Base-by-base conservation (phyloP, 2,329 filamentous ascomycete genomes). In the Calcarisporium arbuscula region DNA sequence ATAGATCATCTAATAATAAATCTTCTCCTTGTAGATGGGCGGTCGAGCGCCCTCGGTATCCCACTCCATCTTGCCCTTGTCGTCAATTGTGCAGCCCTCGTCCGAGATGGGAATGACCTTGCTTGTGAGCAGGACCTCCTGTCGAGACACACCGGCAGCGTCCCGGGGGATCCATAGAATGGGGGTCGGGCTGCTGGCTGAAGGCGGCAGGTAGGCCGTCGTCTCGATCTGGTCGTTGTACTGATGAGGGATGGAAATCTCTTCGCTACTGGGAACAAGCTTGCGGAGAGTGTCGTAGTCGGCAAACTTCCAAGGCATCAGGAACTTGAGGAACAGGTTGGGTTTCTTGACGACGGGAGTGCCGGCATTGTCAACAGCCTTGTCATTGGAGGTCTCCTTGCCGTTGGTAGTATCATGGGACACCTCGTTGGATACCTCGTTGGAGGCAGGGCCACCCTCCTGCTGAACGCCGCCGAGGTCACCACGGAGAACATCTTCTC, bases 141-240 rank as follows among this genome's bases (percentile, higher is more conserved):
- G 82, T 47, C 65, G 65, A 38, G 76, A 82, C 23, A 90, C 72
- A 17, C 83, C 82, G 18, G 74, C 70, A 2, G 70, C 65, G 52
- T 92, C 85, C 34, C 73, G 70, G 2, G 85, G 85, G 19, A 92
- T 78, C 85, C 85, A 92, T 19, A 92, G 66, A 7, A 79, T 62
- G 4, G 82, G 81, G 0, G 74, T 61, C 26, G 70, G 62, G 32
- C 70, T 65, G 28, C 63, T 74, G 52, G 86, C 76, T 8, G 81
- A 73, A 0, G 85, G 83, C 44, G 86, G 79, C 58, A 70, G 77
- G 60, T 87, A 92, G 0, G 84, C 85, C 35, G 82, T 70, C 7
- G 67, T 61, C 54, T 82, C 80, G 1, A 76, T 60, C 37, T 82
- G 71, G 0, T 71, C 65, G 1, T 74, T 56, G 54, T 92, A 89